A percentile compares a stretch with the other conserved stretches of the same genome.
Evolutionary conservation across 768 basidiomycete species (phyloP).

Genomic region (Tricholoma sp.): DNA sequence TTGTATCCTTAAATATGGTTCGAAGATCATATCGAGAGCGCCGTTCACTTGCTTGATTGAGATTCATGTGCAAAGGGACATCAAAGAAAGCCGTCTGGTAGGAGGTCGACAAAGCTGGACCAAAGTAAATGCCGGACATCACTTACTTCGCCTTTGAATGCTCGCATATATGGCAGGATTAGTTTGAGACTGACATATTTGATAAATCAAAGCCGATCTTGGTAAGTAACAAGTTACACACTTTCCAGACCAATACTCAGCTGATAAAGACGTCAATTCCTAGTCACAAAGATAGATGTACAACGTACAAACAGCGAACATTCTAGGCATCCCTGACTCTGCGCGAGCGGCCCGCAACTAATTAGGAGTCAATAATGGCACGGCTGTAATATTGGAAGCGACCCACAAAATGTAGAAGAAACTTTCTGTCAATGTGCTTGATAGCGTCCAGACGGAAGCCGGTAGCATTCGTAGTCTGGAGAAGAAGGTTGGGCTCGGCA

Average conservation of each 20-base stretch:
- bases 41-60: conserved; percentile 68
- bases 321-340: conserved; percentile 33
- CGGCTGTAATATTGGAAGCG: background rate
- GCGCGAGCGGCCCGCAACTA: conserved; percentile 53
- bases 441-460: conserved; percentile 91
- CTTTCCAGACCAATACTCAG: conserved; percentile 83
- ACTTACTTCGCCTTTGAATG: conserved; percentile 61
- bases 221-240: conserved; percentile 25
- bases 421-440: conserved; percentile 78
- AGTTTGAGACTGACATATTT: conserved; percentile 35
- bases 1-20: conserved; percentile 61
- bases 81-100: conserved; percentile 84
- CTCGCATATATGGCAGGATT: conserved; percentile 54
- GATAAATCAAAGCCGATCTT: background rate
- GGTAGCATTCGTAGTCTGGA: conserved; percentile 57
- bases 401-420: conserved; percentile 66
- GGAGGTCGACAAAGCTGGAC: background rate
- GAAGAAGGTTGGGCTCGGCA: conserved; percentile 1
- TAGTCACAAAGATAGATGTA: background rate
- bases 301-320: conserved; percentile 55
- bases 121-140: background rate
- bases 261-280: conserved; percentile 28
- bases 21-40: conserved; percentile 72
- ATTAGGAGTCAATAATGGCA: background rate
- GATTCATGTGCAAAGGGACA: conserved; percentile 83